These are phyloP conservation scores for Henckelia pumila DNA, from an alignment of 257 asterid genomes.

Conservation along the genomic window DNA sequence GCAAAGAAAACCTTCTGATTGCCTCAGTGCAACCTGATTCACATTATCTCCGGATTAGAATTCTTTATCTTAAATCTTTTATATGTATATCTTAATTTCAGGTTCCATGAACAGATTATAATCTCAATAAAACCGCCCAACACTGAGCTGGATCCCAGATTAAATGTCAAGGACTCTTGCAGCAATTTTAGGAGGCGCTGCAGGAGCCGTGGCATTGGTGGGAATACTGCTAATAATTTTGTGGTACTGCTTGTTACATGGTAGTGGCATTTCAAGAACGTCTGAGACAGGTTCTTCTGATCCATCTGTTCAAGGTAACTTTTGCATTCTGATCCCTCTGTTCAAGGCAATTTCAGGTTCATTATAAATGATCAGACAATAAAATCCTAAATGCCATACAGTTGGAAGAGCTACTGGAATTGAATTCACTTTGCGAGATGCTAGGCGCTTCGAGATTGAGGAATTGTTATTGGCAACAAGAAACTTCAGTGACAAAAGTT, in stretches of 20 bases:
- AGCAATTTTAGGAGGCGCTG: slow-evolving; percentile 94
- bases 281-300: slow-evolving; percentile 88
- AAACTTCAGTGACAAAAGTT: slow-evolving; percentile 61
- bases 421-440: slow-evolving; percentile 63
- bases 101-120: slow-evolving; percentile 49
- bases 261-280: slow-evolving; percentile 53
- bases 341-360: slow-evolving; percentile 11
- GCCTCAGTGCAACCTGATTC: slow-evolving; percentile 2
- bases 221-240: slow-evolving; percentile 47
- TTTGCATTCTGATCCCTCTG: not conserved
- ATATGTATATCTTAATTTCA: slow-evolving; percentile 33
- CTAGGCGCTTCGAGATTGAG: slow-evolving; percentile 64
- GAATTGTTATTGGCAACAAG: slow-evolving; percentile 73
- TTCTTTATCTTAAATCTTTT: slow-evolving; percentile 5
- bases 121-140: slow-evolving; percentile 26
- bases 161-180: slow-evolving; percentile 97
- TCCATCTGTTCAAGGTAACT: slow-evolving; percentile 68
- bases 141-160: slow-evolving; percentile 54
- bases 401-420: slow-evolving; percentile 59
- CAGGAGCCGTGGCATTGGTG: slow-evolving; percentile 92
- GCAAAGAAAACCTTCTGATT: not conserved
- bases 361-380: slow-evolving; percentile 14
- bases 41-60: slow-evolving; percentile 3
- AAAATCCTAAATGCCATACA: slow-evolving; percentile 28
- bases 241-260: slow-evolving; percentile 54